Base-by-base conservation (phyloP, 495 filamentous ascomycete genomes). In the Parmelia sp. region DNA sequence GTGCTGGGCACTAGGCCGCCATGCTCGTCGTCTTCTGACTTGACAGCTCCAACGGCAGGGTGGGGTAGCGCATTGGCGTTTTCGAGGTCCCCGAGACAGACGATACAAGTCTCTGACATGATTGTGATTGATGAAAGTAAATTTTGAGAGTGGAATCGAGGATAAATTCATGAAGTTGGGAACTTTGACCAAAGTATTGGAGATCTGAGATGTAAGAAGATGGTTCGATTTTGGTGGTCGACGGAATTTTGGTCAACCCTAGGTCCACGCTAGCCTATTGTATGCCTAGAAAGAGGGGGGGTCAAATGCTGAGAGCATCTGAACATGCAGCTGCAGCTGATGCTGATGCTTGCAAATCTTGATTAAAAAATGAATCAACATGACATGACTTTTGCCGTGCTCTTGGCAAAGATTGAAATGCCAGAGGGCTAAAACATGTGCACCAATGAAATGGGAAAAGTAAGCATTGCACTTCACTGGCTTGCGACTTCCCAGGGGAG, bases 51-150 rank as follows among this genome's bases (percentile, higher is more conserved):
- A 70, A 72, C 69, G 74, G 72, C 68, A 72, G 73, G 71, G 74
- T 69, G 78, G 73, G 72, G 75, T 73, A 76, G 73, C 74, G 81
- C 77, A 74, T 76, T 80, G 78, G 77, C 77, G 72, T 74, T 78
- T 78, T 80, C 76, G 78, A 97, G 86, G 79, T 90, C 87, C 76
- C 92, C 91, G 76, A 97, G 84, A 84, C 92, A 97, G 74, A 97
- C 89, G 79, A 96, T 96, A 81, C 92, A 96, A 71, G 91, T 90
- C 75, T 95, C 91, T 79, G 90, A 89, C 91, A 94, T 93, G 73
- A 42, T 72, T 65, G 17, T 59, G 61, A 53, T 66, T 49, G 51
- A 29, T 68, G 55, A 36, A 23, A 62, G 53, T 29, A 45, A 31
- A 53, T 7, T 57, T 57, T 53, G 37, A 61, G 29, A 39, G n/a